Evolutionary conservation across 1,284 basidiomycete genomes (phyloP).

Genomic region (Xerocomus amazonicus): DNA sequence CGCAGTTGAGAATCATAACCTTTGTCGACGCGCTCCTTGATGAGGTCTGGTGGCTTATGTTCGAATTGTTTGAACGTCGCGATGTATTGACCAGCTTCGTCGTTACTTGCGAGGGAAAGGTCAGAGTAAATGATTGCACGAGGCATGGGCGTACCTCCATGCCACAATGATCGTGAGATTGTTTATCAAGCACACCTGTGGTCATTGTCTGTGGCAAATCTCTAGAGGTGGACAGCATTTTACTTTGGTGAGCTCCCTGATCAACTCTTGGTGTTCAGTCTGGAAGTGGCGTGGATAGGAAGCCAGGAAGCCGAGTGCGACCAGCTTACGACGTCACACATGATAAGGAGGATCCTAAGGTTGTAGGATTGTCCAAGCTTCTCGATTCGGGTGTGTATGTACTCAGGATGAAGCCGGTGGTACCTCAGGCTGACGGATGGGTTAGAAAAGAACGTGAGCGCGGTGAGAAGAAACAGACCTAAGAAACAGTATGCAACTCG

Average conservation of each 20-base stretch:
- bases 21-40: conserved; percentile 91
- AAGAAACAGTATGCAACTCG: conserved; percentile 88
- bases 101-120: conserved; percentile 49
- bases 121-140: conserved; percentile 1
- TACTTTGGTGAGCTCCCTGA: conserved; percentile 89
- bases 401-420: conserved; percentile 96
- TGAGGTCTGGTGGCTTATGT: conserved; percentile 87
- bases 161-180: conserved; percentile 89
- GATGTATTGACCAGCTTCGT: conserved; percentile 92
- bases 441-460: conserved; percentile 1
- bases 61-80: conserved; percentile 92
- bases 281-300: conserved; percentile 29
- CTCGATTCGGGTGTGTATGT: conserved; percentile 88
- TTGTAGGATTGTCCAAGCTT: conserved; percentile 81
- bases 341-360: conserved; percentile 82
- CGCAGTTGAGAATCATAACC: conserved; percentile 82
- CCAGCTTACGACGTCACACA: conserved; percentile 84
- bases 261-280: conserved; percentile 88
- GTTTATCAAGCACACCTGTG: conserved; percentile 82
- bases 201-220: conserved; percentile 6
- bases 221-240: conserved; percentile 19
- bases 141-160: conserved; percentile 63
- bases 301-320: not conserved
- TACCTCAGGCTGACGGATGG: conserved; percentile 76
- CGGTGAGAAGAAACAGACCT: conserved; percentile 49